Evolutionary conservation across 306 rosid species (phyloP).

Genomic region (Lupinus albus): DNA sequence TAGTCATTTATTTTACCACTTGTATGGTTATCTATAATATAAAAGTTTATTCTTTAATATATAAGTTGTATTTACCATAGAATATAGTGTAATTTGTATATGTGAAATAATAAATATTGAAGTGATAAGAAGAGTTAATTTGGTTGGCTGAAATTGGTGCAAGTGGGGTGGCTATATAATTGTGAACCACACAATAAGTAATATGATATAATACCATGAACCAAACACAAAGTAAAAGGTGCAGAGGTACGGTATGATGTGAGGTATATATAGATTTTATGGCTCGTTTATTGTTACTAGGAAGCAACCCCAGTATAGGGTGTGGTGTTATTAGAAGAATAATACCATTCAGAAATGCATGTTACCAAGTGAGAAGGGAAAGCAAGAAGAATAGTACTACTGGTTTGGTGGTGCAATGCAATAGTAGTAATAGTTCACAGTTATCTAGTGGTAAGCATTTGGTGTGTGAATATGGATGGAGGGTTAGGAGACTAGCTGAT

Average conservation of each 20-base stretch:
- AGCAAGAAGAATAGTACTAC: slow-evolving; percentile 11
- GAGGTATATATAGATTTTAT: slow-evolving; percentile 20
- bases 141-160: slow-evolving; percentile 41
- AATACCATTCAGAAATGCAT: slow-evolving; percentile 28
- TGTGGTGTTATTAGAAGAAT: slow-evolving; percentile 34
- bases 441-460: slow-evolving; percentile 47
- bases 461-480: slow-evolving; percentile 74
- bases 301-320: slow-evolving; percentile 43
- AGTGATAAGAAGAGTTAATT: neutral
- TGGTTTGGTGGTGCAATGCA: slow-evolving; percentile 43
- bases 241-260: neutral
- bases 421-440: slow-evolving; percentile 33
- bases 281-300: slow-evolving; percentile 60
- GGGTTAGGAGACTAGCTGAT: slow-evolving; percentile 59
- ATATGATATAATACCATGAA: neutral
- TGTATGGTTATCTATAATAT: too few relatives aligned
- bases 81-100: too few relatives aligned
- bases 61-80: too few relatives aligned
- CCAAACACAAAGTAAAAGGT: neutral
- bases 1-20: too few relatives aligned
- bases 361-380: slow-evolving; percentile 32
- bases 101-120: neutral
- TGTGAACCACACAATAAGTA: slow-evolving; percentile 25
- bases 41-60: too few relatives aligned
- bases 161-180: slow-evolving; percentile 35